Evolutionary conservation across 305 asterid species (phyloP).

Genomic region (Solanum hybrid): DNA sequence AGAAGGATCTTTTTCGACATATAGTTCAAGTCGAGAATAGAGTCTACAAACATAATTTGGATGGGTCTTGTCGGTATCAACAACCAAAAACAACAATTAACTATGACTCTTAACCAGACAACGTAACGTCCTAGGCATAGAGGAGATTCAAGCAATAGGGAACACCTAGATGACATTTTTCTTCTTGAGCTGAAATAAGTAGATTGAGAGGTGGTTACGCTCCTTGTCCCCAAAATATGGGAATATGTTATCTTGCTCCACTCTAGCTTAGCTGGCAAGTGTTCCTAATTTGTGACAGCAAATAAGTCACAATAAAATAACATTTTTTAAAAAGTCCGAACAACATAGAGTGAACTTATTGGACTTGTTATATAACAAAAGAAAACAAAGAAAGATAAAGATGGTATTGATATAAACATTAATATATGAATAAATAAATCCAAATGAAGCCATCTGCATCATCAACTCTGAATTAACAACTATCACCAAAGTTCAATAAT

Average conservation of each 20-base stretch:
- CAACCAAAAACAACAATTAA: background rate
- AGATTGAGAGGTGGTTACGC: background rate
- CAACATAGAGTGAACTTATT: constrained; percentile 7
- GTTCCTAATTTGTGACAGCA: background rate
- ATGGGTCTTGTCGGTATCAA: background rate
- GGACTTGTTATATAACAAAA: constrained; percentile 8
- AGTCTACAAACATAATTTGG: background rate
- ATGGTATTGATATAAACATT: background rate
- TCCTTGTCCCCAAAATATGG: background rate
- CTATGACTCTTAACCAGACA: background rate
- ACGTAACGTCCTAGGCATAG: background rate
- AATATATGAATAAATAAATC: constrained; percentile 13
- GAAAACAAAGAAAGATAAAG: background rate
- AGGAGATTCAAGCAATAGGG: background rate
- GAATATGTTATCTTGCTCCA: background rate
- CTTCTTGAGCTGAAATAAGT: background rate
- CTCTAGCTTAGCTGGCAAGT: background rate
- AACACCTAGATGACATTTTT: background rate
- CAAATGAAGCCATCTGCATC: constrained; percentile 38
- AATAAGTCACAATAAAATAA: background rate
- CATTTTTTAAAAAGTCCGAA: background rate
- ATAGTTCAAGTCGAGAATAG: background rate
- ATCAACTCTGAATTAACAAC: constrained; percentile 21
- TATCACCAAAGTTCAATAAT: constrained; percentile 20
- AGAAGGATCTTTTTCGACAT: background rate